Conservation (phyloP, 768 basidiomycete genomes). For the Fomitopsis serialis region DNA sequence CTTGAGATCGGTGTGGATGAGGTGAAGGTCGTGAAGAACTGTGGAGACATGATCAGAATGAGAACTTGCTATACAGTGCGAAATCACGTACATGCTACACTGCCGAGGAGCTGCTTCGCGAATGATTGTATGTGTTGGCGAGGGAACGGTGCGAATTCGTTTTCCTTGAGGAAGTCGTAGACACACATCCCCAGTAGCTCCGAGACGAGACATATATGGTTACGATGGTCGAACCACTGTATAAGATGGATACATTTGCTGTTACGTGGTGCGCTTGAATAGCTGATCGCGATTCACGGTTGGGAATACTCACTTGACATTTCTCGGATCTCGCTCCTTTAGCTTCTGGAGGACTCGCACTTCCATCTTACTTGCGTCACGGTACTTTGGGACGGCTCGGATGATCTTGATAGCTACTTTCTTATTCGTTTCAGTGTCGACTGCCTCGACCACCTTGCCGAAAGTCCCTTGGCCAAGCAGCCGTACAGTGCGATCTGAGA, state of each 20-base stretch:
- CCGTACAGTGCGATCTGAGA: conserved; percentile 76
- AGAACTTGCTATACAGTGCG: conserved; percentile 1
- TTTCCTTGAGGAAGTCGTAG: conserved; percentile 98
- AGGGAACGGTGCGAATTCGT: conserved; percentile 94
- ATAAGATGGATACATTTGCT: conserved; percentile 98
- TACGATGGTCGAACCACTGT: conserved; percentile 93
- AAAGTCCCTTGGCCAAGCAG: conserved; percentile 97
- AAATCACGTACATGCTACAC: conserved; percentile 80
- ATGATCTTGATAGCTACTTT: conserved; percentile 98
- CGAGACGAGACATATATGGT: conserved; percentile 96
- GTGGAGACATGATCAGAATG: conserved; percentile 9
- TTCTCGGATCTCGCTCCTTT: conserved; percentile 81
- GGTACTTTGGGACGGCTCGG: conserved; percentile 95
- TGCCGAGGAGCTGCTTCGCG: conserved; percentile 84
- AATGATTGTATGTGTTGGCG: conserved; percentile 95
- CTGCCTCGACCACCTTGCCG: conserved; percentile 95
- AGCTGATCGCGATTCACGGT: conserved; percentile 4
- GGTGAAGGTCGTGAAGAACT: conserved; percentile 88
- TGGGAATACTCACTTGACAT: conserved; percentile 67
- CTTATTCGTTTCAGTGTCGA: conserved; percentile 69
- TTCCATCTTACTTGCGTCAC: conserved; percentile 98
- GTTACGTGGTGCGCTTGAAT: conserved; percentile 13
- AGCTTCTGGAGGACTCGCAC: conserved; percentile 91
- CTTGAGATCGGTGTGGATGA: conserved; percentile 98
- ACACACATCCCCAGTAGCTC: conserved; percentile 96